These are phyloP conservation scores for Endotrypanum monterogeii DNA, from an alignment of 208 protist genomes.

Conservation along the genomic window DNA sequence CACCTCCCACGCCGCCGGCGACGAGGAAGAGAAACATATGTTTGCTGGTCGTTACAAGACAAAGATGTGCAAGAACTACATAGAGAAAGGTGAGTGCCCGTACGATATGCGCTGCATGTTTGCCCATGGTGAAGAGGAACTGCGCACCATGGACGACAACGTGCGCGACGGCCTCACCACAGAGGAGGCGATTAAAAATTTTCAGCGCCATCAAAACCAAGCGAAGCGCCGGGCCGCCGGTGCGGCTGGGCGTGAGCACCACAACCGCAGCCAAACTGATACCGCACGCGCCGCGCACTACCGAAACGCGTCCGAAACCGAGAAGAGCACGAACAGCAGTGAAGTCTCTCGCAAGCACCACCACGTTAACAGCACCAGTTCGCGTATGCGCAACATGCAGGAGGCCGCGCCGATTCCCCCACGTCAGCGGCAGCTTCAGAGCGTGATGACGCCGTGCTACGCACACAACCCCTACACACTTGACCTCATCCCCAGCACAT, in stretches of 20 bases:
- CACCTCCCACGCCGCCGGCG: neutral
- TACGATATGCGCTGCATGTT: constrained; percentile 81
- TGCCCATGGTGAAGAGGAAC: constrained; percentile 71
- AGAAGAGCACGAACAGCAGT: constrained; percentile 1
- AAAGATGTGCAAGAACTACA: constrained; percentile 74
- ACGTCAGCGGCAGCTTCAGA: constrained; percentile 6
- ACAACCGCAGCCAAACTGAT: neutral
- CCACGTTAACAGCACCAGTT: constrained; percentile 1
- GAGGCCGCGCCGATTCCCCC: neutral
- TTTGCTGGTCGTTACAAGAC: constrained; percentile 54
- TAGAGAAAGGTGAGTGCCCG: constrained; percentile 50
- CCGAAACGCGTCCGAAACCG: constrained; percentile 8
- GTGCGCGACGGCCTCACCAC: constrained; percentile 63
- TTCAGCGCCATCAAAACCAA: constrained; percentile 41
- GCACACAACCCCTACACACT: constrained; percentile 56
- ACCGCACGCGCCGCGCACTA: neutral
- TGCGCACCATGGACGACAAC: constrained; percentile 71
- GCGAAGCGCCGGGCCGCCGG: constrained; percentile 18
- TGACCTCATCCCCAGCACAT: constrained; percentile 34
- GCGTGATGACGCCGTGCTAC: constrained; percentile 12
- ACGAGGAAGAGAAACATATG: constrained; percentile 28
- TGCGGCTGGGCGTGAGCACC: constrained; percentile 9
- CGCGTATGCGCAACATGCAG: neutral
- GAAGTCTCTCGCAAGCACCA: constrained; percentile 2
- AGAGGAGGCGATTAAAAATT: constrained; percentile 64